Conservation (phyloP, 495 filamentous ascomycete genomes). For the Mycothermus thermophilus region DNA sequence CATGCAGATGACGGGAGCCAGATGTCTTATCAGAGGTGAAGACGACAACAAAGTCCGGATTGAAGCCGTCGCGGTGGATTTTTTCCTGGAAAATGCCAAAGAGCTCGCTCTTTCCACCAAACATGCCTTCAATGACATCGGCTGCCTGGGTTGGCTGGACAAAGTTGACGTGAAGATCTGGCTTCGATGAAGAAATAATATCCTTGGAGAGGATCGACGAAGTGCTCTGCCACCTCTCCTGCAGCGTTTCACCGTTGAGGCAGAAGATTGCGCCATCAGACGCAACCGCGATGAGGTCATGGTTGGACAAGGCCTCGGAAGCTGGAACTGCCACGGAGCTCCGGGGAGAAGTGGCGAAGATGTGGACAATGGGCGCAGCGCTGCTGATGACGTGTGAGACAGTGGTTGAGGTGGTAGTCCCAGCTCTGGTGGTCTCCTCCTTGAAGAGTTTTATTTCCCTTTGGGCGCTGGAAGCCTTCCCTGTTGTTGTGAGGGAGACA, state of each 20-base stretch:
- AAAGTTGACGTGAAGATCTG: slow-evolving; percentile 25
- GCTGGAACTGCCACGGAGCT: slow-evolving; percentile 4
- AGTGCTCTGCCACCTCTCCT: slow-evolving; percentile 26
- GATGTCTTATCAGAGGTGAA: slow-evolving; percentile 19
- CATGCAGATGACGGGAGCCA: slow-evolving; percentile 28
- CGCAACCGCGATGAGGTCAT: slow-evolving; percentile 26
- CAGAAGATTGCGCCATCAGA: slow-evolving; percentile 26
- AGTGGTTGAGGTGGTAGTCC: slow-evolving; percentile 34
- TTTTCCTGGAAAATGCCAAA: slow-evolving; percentile 26
- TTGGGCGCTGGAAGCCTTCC: slow-evolving; percentile 16
- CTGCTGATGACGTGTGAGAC: slow-evolving; percentile 7
- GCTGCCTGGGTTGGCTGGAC: slow-evolving; percentile 23
- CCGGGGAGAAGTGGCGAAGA: slow-evolving; percentile 16
- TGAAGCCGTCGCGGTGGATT: slow-evolving; percentile 24
- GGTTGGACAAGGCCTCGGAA: slow-evolving; percentile 3
- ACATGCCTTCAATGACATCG: slow-evolving; percentile 32
- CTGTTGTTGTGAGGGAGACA: slow-evolving; percentile 30
- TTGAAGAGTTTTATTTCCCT: slow-evolving; percentile 39
- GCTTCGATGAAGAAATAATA: slow-evolving; percentile 13
- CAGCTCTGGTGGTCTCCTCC: slow-evolving; percentile 48
- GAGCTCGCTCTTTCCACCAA: slow-evolving; percentile 24
- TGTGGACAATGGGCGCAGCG: slow-evolving; percentile 16
- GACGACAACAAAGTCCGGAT: slow-evolving; percentile 35
- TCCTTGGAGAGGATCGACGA: slow-evolving; percentile 24
- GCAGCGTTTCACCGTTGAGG: slow-evolving; percentile 27